These are phyloP conservation scores for Solanum hybrid DNA, from an alignment of 305 asterid species.

Conservation along the genomic window DNA sequence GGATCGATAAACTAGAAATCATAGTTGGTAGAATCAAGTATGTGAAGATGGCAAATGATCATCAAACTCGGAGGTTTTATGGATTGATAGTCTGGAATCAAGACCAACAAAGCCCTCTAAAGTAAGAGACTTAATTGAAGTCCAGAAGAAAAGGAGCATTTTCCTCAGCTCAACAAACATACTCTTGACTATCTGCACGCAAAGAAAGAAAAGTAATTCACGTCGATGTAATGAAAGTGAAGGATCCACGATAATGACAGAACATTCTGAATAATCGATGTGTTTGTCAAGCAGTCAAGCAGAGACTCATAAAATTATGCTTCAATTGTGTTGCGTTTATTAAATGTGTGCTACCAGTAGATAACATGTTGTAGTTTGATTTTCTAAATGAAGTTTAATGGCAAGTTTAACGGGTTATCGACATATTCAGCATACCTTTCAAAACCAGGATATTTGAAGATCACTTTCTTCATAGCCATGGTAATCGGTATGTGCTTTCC, in stretches of 20 bases:
- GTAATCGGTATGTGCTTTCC: constrained; percentile 80
- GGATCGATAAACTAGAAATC: constrained; percentile 62
- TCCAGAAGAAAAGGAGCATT: constrained; percentile 85
- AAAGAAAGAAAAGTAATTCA: not conserved
- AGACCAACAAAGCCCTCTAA: constrained; percentile 74
- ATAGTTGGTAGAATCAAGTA: constrained; percentile 73
- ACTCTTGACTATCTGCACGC: constrained; percentile 38
- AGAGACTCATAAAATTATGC: not conserved
- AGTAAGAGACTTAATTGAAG: constrained; percentile 73
- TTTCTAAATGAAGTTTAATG: not conserved
- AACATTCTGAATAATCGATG: not conserved
- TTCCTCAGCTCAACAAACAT: constrained; percentile 73
- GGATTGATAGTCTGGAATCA: constrained; percentile 57
- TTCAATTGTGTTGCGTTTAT: too few species aligned
- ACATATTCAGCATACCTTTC: constrained; percentile 43
- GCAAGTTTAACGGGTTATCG: not conserved
- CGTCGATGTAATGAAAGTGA: not conserved
- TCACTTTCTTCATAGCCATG: constrained; percentile 59
- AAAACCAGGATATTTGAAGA: constrained; percentile 78
- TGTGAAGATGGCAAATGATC: constrained; percentile 75
- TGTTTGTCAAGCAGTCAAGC: not conserved
- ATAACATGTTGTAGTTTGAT: too few species aligned
- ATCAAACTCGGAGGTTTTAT: constrained; percentile 31
- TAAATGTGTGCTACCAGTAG: too few species aligned
- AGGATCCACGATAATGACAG: not conserved